A percentile compares a stretch with the other conserved stretches of the same genome.
Evolutionary conservation across 2,329 filamentous ascomycete species (phyloP).

Genomic region (Fusarium austroafricanum): DNA sequence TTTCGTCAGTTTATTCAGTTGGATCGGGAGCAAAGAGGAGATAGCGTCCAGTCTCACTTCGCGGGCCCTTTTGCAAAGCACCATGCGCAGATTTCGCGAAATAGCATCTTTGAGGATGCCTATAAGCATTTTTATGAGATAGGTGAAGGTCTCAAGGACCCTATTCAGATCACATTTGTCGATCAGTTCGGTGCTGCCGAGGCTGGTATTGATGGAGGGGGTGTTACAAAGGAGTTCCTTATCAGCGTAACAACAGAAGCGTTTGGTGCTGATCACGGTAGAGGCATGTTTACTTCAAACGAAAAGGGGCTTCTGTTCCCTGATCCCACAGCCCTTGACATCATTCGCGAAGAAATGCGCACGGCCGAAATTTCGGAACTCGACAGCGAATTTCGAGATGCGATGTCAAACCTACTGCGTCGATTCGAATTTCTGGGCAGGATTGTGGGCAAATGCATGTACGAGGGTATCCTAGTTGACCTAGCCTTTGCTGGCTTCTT

Average conservation of each 20-base stretch:
- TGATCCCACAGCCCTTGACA: constrained; percentile 82
- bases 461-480: constrained; percentile 95
- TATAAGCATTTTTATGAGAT: constrained; percentile 84
- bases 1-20: constrained; percentile 92
- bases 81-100: constrained; percentile 82
- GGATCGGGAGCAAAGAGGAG: constrained; percentile 61
- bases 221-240: constrained; percentile 97
- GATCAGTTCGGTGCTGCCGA: constrained; percentile 89
- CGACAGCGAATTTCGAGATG: constrained; percentile 66
- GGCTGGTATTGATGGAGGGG: constrained; percentile 95
- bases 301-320: constrained; percentile 89
- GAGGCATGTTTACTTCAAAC: constrained; percentile 82
- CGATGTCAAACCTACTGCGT: constrained; percentile 71
- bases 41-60: constrained; percentile 21
- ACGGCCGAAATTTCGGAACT: constrained; percentile 63
- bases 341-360: constrained; percentile 69
- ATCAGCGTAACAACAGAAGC: constrained; percentile 89
- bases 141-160: constrained; percentile 87
- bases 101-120: constrained; percentile 86
- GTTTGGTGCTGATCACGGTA: constrained; percentile 66
- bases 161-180: constrained; percentile 95
- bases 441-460: constrained; percentile 94
- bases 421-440: constrained; percentile 93
- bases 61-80: constrained; percentile 65
- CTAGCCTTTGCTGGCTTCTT: constrained; percentile 96